These are phyloP conservation scores for Magnusiomyces fungicola DNA, from an alignment of 1,139 yeast genomes.

Conservation along the genomic window DNA sequence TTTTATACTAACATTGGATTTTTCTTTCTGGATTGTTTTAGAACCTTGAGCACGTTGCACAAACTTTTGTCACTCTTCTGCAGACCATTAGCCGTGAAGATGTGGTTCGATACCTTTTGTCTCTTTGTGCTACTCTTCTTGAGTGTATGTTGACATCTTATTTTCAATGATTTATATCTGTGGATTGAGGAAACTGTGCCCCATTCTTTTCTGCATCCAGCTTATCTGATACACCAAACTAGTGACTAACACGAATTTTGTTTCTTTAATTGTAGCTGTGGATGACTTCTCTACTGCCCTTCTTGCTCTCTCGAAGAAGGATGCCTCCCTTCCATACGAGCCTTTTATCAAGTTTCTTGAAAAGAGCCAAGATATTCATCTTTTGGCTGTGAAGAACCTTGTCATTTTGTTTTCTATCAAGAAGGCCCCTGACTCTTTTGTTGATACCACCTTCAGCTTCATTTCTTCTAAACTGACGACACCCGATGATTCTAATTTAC, in stretches of 20 bases:
- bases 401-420: slow-evolving; percentile 25
- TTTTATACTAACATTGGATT: slow-evolving; percentile 22
- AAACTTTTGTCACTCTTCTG: slow-evolving; percentile 49
- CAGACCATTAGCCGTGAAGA: slow-evolving; percentile 54
- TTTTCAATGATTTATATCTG: too few species aligned
- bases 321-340: slow-evolving; percentile 46
- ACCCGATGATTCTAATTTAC: slow-evolving; percentile 45
- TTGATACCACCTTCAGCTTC: slow-evolving; percentile 40
- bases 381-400: slow-evolving; percentile 32
- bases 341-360: slow-evolving; percentile 49
- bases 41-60: slow-evolving; percentile 48
- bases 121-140: slow-evolving; percentile 58
- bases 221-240: too few species aligned
- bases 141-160: slow-evolving; percentile 16
- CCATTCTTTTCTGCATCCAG: too few species aligned
- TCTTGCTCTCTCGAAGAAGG: slow-evolving; percentile 36
- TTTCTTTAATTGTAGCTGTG: slow-evolving; percentile 36
- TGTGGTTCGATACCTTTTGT: slow-evolving; percentile 64
- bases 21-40: background rate
- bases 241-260: too few species aligned
- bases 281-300: slow-evolving; percentile 43
- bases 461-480: slow-evolving; percentile 41
- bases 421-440: slow-evolving; percentile 23
- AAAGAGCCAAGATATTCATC: slow-evolving; percentile 33
- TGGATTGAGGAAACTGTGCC: too few species aligned